Base-by-base conservation (phyloP, 2,329 filamentous ascomycete genomes). In the Cucurbitaria berberidis region DNA sequence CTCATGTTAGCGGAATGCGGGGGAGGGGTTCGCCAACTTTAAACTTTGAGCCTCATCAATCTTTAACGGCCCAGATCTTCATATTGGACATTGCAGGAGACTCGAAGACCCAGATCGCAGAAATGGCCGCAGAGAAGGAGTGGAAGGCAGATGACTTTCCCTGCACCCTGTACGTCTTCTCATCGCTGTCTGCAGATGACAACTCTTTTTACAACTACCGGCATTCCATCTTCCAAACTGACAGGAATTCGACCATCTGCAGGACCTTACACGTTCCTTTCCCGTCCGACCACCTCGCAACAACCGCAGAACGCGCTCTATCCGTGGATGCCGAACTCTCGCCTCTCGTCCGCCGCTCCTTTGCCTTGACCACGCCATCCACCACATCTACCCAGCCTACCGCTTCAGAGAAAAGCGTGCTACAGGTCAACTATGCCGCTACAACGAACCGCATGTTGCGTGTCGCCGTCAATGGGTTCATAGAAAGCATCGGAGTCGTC, bases 391-490 rank as follows among this genome's bases (percentile, higher is more conserved):
- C 30, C n/a, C 22, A 15, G 24, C 52, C 36, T 6, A 38, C 59
- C 32, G 53, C 59, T 15, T 45, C 47, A 13, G 53, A 63, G 15
- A 58, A 72, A 74, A 63, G 78, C 1, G 76, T 93, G 4, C 80
- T 98, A 43, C 81, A 83, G 55, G 89, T 90, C 9, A 84, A 89
- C 55, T 98, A 98, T 77, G 84, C 82, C 48, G 95, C 95, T 1
- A 91, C 91, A 0, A 98, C 95, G 18, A 96, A 97, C 73, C 88
- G 95, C 63, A 98, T 98, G 93, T 82, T 99, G 52, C 88, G 95
- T 39, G 95, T 99, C 2, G 90, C 93, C 3, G 93, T 97, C 51
- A 98, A 98, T 77, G 91, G 92, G 9, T 97, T 97, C 76, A 92
- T 98, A 82, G 93, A 98, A 68, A 96, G 89, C 64, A 75, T 97